Percentiles rank a stretch among this genome's conserved stretches.
Conservation (phyloP, 805 yeast species). For the Ogataea salicorniae region DNA sequence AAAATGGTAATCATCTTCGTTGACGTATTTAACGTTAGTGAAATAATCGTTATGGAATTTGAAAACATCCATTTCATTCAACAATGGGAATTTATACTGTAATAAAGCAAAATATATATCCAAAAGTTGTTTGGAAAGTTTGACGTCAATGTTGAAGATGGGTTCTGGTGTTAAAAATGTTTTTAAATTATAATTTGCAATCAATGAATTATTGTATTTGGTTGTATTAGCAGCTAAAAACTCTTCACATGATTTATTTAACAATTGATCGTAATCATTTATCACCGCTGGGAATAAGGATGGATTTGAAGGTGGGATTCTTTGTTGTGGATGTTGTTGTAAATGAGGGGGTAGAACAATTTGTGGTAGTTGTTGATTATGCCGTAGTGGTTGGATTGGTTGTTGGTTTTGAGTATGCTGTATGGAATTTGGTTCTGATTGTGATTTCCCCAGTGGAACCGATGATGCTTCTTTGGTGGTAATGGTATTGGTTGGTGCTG, state of each 20-base stretch:
- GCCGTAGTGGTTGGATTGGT: neutral
- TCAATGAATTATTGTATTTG: slow-evolving; percentile 15
- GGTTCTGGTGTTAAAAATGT: slow-evolving; percentile 46
- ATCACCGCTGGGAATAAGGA: neutral
- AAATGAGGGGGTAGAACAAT: neutral
- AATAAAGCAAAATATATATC: slow-evolving; percentile 52
- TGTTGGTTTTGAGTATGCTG: neutral
- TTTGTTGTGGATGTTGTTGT: neutral
- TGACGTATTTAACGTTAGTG: slow-evolving; percentile 16
- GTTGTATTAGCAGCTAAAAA: slow-evolving; percentile 16
- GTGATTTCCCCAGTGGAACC: neutral
- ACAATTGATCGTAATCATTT: slow-evolving; percentile 15
- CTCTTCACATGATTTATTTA: slow-evolving; percentile 18
- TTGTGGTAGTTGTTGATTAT: slow-evolving; percentile 1
- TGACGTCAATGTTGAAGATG: slow-evolving; percentile 45
- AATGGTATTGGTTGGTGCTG: too few relatives aligned
- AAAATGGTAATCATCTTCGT: slow-evolving; percentile 43
- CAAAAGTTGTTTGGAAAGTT: slow-evolving; percentile 43
- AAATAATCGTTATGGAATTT: slow-evolving; percentile 47
- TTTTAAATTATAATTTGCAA: slow-evolving; percentile 42
- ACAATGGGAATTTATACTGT: slow-evolving; percentile 52
- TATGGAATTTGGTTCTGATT: neutral
- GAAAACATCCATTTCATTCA: slow-evolving; percentile 47
- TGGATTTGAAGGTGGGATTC: neutral
- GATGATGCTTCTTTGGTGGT: neutral